phyloP scores from a whole-genome alignment of 2,329 filamentous ascomycete genomes.

The Fusarium camptoceras region DNA sequence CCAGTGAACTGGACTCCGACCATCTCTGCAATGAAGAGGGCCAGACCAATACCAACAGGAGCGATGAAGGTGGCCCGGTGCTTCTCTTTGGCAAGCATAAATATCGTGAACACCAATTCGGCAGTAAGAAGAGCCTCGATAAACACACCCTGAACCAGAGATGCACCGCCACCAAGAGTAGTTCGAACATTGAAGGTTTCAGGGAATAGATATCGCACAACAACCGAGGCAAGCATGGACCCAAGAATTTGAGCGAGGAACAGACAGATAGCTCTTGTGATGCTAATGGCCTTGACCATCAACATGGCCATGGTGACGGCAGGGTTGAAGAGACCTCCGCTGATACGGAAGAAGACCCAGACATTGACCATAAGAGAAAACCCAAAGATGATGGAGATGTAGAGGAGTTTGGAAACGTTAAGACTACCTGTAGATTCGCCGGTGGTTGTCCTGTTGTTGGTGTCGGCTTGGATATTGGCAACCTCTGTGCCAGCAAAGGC shows the following conservation, averaged over 20 bases:
- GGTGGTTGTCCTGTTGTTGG: conserved; percentile 54
- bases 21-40: conserved; percentile 59
- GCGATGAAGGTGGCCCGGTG: conserved; percentile 61
- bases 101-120: conserved; percentile 61
- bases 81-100: conserved; percentile 65
- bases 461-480: conserved; percentile 54
- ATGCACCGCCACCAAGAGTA: conserved; percentile 54
- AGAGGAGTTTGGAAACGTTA: conserved; percentile 57
- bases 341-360: conserved; percentile 62
- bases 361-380: conserved; percentile 60
- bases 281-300: conserved; percentile 61
- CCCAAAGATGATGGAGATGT: conserved; percentile 57
- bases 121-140: conserved; percentile 63
- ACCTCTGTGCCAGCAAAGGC: conserved; percentile 57
- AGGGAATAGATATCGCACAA: conserved; percentile 58
- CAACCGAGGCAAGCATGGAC: conserved; percentile 57
- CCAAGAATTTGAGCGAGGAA: conserved; percentile 64
- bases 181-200: conserved; percentile 58
- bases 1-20: conserved; percentile 62
- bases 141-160: conserved; percentile 59
- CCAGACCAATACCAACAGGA: conserved; percentile 60
- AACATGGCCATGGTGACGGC: conserved; percentile 63
- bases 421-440: conserved; percentile 58
- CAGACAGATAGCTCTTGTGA: conserved; percentile 59
- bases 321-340: conserved; percentile 54